Evolutionary conservation across 129 eudicot species (phyloP).

Genomic region (Flaveria ramosissima): DNA sequence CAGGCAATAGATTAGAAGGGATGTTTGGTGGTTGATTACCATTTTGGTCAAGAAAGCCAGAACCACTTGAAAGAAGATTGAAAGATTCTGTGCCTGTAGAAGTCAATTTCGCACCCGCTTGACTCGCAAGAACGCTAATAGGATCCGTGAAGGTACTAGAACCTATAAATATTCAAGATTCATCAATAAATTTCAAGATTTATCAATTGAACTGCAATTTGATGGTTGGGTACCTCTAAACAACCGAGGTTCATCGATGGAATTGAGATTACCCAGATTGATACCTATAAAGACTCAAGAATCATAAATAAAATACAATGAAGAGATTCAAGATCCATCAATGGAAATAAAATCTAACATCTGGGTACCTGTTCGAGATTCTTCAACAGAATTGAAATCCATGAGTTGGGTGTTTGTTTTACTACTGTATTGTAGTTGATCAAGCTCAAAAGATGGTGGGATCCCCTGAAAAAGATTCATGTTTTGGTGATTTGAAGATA

Average conservation of each 20-base stretch:
- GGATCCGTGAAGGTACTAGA: slow-evolving; percentile 41
- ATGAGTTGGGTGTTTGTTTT: slow-evolving; percentile 34
- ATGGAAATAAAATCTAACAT: slow-evolving; percentile 38
- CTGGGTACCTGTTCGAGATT: slow-evolving; percentile 44
- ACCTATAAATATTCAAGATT: slow-evolving; percentile 32
- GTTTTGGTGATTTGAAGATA: slow-evolving; percentile 47
- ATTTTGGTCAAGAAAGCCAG: slow-evolving; percentile 49
- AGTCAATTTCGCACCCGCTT: slow-evolving; percentile 38
- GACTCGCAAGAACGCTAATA: slow-evolving; percentile 40
- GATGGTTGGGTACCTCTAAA: slow-evolving; percentile 37
- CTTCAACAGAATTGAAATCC: slow-evolving; percentile 47
- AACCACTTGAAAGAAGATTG: slow-evolving; percentile 32
- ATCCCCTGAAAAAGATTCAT: slow-evolving; percentile 59
- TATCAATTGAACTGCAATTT: slow-evolving; percentile 34
- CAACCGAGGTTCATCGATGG: slow-evolving; percentile 42
- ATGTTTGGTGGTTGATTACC: slow-evolving; percentile 41
- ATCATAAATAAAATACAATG: neutral
- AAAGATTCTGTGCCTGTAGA: slow-evolving; percentile 55
- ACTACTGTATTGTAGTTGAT: slow-evolving; percentile 45
- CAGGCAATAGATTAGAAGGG: slow-evolving; percentile 43
- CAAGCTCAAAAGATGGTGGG: slow-evolving; percentile 58
- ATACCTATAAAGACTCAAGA: slow-evolving; percentile 36
- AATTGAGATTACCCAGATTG: slow-evolving; percentile 35
- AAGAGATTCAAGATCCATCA: slow-evolving; percentile 36
- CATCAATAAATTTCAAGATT: slow-evolving; percentile 34